A percentile compares a stretch with the other conserved stretches of the same genome.
These are phyloP conservation scores for Letharia lupina DNA, from an alignment of 495 filamentous ascomycete species.

Conservation along the genomic window DNA sequence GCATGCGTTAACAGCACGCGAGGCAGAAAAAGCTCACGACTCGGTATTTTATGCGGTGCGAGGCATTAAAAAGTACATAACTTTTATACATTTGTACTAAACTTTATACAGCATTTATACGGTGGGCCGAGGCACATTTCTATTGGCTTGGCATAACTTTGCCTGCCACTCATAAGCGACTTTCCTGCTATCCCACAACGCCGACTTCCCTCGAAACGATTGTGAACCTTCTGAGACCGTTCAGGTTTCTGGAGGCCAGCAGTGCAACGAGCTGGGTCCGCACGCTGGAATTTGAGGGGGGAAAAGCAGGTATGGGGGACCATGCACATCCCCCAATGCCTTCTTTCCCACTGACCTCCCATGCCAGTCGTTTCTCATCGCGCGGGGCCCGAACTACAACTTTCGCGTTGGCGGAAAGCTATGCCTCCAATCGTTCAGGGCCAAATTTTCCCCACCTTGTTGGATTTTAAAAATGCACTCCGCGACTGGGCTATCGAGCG, in stretches of 20 bases:
- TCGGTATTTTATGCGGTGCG: too few species aligned
- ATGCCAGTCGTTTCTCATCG: conserved; percentile 14
- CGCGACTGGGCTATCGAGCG: conserved; percentile 36
- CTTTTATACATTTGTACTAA: too few species aligned
- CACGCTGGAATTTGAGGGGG: not conserved
- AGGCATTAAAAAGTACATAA: too few species aligned
- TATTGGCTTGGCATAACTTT: not conserved
- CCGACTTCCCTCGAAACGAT: not conserved
- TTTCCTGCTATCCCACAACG: not conserved
- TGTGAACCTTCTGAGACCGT: not conserved
- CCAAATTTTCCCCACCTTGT: conserved; percentile 32
- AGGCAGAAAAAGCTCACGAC: too few species aligned
- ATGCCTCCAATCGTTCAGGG: conserved; percentile 33
- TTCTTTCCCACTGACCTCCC: conserved; percentile 10
- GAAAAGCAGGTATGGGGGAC: not conserved
- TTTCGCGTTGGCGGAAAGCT: conserved; percentile 2
- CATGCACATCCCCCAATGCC: not conserved
- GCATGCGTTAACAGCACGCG: too few species aligned
- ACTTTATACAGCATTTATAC: too few species aligned
- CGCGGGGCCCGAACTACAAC: not conserved
- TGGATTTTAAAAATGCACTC: conserved; percentile 35
- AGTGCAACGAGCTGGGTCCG: not conserved
- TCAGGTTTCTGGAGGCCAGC: not conserved
- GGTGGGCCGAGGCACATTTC: too few species aligned
- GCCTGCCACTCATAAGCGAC: conserved; percentile 5